Conservation (phyloP, 768 basidiomycete genomes). For the Sporobolomyces pararoseus region DNA sequence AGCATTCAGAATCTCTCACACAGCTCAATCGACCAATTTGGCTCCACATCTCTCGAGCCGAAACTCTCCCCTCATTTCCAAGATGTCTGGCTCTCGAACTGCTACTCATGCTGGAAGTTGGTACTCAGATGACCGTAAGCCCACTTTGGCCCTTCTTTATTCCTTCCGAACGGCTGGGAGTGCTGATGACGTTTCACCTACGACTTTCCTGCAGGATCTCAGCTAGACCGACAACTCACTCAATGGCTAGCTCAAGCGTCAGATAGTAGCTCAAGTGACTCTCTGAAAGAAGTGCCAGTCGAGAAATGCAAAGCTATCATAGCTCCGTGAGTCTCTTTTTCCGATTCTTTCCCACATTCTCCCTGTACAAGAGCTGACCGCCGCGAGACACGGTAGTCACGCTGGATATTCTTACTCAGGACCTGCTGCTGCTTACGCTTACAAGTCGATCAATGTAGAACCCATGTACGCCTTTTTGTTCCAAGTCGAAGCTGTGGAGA, state of each 20-base stretch:
- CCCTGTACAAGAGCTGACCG: not conserved
- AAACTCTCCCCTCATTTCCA: not conserved
- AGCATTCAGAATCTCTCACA: too few relatives aligned
- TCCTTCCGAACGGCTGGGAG: conserved; percentile 3
- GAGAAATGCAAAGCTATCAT: conserved; percentile 78
- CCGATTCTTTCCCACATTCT: not conserved
- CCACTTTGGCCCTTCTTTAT: conserved; percentile 8
- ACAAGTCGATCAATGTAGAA: conserved; percentile 75
- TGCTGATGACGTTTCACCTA: not conserved
- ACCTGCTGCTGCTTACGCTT: conserved; percentile 91
- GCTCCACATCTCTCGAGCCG: too few relatives aligned
- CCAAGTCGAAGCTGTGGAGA: not conserved
- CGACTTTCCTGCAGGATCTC: conserved; percentile 52
- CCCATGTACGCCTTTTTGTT: conserved; percentile 62
- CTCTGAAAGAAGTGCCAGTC: conserved; percentile 54
- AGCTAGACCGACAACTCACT: conserved; percentile 62
- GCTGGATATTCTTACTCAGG: conserved; percentile 96
- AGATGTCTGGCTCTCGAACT: conserved; percentile 5
- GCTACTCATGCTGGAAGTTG: conserved; percentile 86
- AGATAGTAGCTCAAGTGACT: conserved; percentile 49
- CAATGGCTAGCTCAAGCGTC: conserved; percentile 59
- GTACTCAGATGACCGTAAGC: conserved; percentile 70
- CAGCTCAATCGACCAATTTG: too few relatives aligned
- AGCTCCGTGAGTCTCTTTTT: conserved; percentile 77
- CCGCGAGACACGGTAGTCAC: conserved; percentile 58